Percentiles rank a stretch among this genome's conserved stretches.
phyloP scores from a whole-genome alignment of 176 grass and related monocot species.

The Oryza glaberrima region DNA sequence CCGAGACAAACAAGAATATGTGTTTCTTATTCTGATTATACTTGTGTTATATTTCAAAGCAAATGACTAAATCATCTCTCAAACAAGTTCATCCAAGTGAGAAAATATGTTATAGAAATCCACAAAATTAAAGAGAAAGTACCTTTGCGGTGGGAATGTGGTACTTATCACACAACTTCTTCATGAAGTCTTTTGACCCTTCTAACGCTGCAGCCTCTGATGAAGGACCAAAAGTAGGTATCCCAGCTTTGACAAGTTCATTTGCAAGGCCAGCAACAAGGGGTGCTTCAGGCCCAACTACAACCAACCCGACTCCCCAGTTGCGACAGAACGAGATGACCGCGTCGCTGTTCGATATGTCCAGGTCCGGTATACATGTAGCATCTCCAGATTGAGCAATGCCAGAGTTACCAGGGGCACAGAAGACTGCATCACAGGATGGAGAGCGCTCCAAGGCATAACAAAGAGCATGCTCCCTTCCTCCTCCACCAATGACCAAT shows the following conservation, averaged over 20 bases:
- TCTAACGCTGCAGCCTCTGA: constrained; percentile 69
- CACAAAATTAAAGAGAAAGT: background rate
- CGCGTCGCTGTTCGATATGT: constrained; percentile 47
- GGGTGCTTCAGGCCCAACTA: constrained; percentile 67
- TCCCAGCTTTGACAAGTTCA: constrained; percentile 55
- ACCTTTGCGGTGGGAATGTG: constrained; percentile 73
- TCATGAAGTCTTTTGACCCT: constrained; percentile 79
- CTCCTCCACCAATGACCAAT: constrained; percentile 67
- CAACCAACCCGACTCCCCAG: constrained; percentile 59
- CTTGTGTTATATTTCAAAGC: background rate
- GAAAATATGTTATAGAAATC: background rate
- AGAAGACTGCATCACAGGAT: constrained; percentile 67
- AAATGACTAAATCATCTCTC: background rate
- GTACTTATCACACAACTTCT: constrained; percentile 74
- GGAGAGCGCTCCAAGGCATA: constrained; percentile 61
- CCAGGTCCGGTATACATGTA: constrained; percentile 59
- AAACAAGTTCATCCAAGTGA: background rate
- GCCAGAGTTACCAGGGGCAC: constrained; percentile 67
- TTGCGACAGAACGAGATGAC: constrained; percentile 56
- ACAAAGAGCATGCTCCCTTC: constrained; percentile 71
- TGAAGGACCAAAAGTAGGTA: constrained; percentile 67
- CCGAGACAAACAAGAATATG: background rate
- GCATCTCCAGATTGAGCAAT: constrained; percentile 66
- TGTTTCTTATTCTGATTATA: background rate
- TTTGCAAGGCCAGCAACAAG: constrained; percentile 63